Percentiles rank a stretch among this genome's conserved stretches.
phyloP scores from a whole-genome alignment of 495 filamentous ascomycete genomes.

The Tuber magnatum region DNA sequence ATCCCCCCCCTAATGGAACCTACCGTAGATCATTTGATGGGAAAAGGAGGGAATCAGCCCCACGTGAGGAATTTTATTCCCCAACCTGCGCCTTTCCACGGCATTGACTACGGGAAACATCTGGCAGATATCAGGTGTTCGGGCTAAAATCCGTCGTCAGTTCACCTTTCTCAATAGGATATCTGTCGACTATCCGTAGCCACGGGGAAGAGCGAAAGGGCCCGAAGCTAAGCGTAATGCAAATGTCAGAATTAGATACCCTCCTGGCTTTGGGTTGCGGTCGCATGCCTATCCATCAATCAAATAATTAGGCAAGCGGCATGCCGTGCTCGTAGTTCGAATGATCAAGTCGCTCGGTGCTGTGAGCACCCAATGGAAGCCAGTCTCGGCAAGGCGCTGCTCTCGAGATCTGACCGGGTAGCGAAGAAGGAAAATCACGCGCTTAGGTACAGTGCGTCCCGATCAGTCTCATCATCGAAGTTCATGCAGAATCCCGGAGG shows the following conservation, averaged over 20 bases:
- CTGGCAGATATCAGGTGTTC: neutral
- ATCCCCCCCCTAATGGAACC: neutral
- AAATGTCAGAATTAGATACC: neutral
- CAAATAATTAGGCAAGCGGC: neutral
- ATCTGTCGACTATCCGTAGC: neutral
- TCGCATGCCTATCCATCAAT: neutral
- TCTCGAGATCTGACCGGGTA: neutral
- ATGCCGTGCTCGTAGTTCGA: neutral
- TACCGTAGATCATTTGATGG: neutral
- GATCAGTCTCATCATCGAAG: neutral
- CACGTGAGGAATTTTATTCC: conserved; percentile 4
- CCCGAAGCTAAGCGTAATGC: neutral
- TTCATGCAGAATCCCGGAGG: neutral
- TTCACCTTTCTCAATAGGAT: neutral
- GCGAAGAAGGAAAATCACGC: neutral
- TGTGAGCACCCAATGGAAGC: neutral
- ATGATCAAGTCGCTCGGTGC: neutral
- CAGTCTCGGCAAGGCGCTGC: neutral
- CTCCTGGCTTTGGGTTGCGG: neutral
- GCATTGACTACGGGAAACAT: conserved; percentile 3
- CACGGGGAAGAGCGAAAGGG: neutral
- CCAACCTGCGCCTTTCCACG: neutral
- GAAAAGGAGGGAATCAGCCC: neutral
- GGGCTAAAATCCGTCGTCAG: neutral
- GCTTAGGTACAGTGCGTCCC: neutral